Evolutionary conservation across 2,329 filamentous ascomycete genomes (phyloP).

Genomic region (Aspergillus ibericus): DNA sequence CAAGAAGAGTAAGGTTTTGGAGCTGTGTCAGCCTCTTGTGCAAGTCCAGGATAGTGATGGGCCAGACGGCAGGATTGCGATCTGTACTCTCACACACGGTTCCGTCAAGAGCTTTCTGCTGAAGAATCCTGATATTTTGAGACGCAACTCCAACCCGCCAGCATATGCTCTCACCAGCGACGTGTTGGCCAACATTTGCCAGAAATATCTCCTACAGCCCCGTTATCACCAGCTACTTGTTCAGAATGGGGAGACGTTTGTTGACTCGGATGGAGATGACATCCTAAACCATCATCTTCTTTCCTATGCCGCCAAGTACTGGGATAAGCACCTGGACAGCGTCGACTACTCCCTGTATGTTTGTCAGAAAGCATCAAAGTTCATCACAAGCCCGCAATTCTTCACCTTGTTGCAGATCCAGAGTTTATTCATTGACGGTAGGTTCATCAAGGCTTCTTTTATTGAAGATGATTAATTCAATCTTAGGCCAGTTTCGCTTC

Average conservation of each 20-base stretch:
- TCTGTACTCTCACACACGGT: neutral
- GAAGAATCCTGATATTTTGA: conserved; percentile 5
- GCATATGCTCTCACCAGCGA: neutral
- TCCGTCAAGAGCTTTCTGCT: conserved; percentile 4
- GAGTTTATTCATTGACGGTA: neutral
- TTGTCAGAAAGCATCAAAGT: neutral
- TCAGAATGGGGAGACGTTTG: neutral
- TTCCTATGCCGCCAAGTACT: conserved; percentile 7
- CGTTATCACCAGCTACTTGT: neutral
- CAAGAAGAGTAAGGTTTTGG: neutral
- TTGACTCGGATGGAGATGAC: neutral
- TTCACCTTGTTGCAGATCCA: conserved; percentile 6
- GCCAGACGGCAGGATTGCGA: neutral
- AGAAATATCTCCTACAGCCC: conserved; percentile 2
- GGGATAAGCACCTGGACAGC: conserved; percentile 2
- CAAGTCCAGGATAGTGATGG: neutral
- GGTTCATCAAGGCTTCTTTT: no score
- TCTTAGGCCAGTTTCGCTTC: neutral
- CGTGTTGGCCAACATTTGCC: conserved; percentile 1
- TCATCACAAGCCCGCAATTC: neutral
- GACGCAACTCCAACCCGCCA: neutral
- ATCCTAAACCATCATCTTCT: neutral
- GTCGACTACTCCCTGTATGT: neutral
- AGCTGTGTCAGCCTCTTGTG: conserved; percentile 2
- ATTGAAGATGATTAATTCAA: neutral